Percentiles rank a stretch among this genome's conserved stretches.
These are phyloP conservation scores for Tillandsia fasciculata DNA, from an alignment of 176 grass and related monocot genomes.

Conservation along the genomic window DNA sequence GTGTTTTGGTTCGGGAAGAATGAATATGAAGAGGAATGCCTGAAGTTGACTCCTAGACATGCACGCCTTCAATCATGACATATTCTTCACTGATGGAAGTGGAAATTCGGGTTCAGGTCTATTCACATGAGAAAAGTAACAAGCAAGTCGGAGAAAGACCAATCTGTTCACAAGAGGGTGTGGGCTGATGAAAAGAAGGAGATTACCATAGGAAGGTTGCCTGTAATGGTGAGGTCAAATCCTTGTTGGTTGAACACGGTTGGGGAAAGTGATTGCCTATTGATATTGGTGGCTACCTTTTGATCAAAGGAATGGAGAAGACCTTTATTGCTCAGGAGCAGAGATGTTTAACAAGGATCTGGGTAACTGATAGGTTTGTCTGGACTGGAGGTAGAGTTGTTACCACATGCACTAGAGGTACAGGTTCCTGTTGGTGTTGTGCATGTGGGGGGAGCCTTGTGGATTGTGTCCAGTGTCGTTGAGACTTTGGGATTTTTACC, in stretches of 20 bases:
- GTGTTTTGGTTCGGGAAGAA: slow-evolving; percentile 48
- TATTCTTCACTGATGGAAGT: slow-evolving; percentile 62
- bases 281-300: slow-evolving; percentile 86
- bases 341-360: slow-evolving; percentile 72
- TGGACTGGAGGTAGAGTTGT: too few species aligned
- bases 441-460: too few species aligned
- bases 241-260: slow-evolving; percentile 59
- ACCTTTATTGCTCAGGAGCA: slow-evolving; percentile 83
- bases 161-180: slow-evolving; percentile 39
- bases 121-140: slow-evolving; percentile 68
- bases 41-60: slow-evolving; percentile 62
- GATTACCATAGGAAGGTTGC: slow-evolving; percentile 53
- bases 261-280: slow-evolving; percentile 69
- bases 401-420: too few species aligned
- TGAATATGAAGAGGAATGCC: slow-evolving; percentile 27
- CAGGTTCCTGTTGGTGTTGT: too few species aligned
- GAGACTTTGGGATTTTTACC: too few species aligned
- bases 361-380: slow-evolving; percentile 48
- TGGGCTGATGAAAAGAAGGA: slow-evolving; percentile 39
- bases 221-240: slow-evolving; percentile 82
- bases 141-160: slow-evolving; percentile 75
- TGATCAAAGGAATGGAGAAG: slow-evolving; percentile 99
- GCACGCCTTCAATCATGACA: slow-evolving; percentile 93
- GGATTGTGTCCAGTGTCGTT: too few species aligned
- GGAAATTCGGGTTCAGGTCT: slow-evolving; percentile 65